Conservation (phyloP, 1,284 basidiomycete species). For the Sporisorium scitamineum region DNA sequence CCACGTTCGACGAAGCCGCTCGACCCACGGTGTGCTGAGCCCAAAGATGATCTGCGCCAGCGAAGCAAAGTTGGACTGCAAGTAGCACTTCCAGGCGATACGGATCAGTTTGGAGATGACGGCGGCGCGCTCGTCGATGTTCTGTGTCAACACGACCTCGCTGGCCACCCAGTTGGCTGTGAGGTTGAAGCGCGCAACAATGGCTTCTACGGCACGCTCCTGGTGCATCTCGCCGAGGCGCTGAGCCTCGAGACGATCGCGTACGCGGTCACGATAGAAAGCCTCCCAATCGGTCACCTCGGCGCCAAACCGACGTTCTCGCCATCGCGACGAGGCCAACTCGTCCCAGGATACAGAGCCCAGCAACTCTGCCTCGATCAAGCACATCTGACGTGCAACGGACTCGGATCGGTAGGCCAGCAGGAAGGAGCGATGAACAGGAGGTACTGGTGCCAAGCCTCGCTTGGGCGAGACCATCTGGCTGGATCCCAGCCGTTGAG, state of each 20-base stretch:
- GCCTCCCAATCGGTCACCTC: slow-evolving; percentile 85
- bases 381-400: slow-evolving; percentile 82
- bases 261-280: slow-evolving; percentile 80
- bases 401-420: slow-evolving; percentile 72
- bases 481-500: background rate
- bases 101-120: slow-evolving; percentile 85
- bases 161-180: slow-evolving; percentile 84
- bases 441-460: slow-evolving; percentile 23
- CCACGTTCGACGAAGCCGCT: slow-evolving; percentile 79
- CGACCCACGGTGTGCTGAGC: slow-evolving; percentile 80
- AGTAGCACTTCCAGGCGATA: slow-evolving; percentile 89
- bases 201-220: slow-evolving; percentile 71
- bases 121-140: slow-evolving; percentile 74
- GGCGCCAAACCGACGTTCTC: slow-evolving; percentile 70
- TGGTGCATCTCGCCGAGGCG: slow-evolving; percentile 38
- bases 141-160: slow-evolving; percentile 74
- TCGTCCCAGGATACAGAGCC: slow-evolving; percentile 85
- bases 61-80: slow-evolving; percentile 82
- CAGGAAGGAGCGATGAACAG: slow-evolving; percentile 60
- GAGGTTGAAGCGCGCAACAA: slow-evolving; percentile 88
- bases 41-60: slow-evolving; percentile 84
- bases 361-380: slow-evolving; percentile 89
- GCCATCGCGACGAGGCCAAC: slow-evolving; percentile 74
- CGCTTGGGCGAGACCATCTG: slow-evolving; percentile 12
- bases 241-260: slow-evolving; percentile 77